These are phyloP conservation scores for Russula vinacea DNA, from an alignment of 768 basidiomycete species.

Conservation along the genomic window DNA sequence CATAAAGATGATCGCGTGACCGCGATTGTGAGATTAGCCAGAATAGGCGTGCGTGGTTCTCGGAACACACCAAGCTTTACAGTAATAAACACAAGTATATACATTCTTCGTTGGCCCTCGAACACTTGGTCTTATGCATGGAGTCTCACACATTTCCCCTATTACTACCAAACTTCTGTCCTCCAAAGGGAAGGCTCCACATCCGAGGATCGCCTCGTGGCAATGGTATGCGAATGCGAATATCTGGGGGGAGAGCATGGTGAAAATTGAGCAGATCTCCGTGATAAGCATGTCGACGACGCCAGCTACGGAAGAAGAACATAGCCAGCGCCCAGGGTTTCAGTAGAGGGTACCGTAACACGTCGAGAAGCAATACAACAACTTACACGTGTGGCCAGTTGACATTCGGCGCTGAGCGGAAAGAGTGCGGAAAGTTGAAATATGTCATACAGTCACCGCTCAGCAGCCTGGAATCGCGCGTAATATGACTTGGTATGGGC, in stretches of 20 bases:
- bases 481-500: conserved; percentile 82
- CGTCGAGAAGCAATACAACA: neutral
- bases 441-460: conserved; percentile 17
- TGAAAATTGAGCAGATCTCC: neutral
- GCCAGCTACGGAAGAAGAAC: conserved; percentile 1
- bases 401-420: neutral
- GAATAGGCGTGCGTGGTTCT: too few relatives aligned
- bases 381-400: neutral
- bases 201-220: neutral
- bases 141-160: neutral
- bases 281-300: conserved; percentile 3
- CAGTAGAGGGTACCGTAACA: neutral
- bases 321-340: neutral
- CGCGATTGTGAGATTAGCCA: neutral
- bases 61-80: neutral
- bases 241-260: neutral
- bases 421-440: neutral
- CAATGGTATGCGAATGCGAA: neutral
- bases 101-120: neutral
- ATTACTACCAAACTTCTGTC: neutral
- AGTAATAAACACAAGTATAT: neutral
- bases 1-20: neutral
- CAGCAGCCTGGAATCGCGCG: conserved; percentile 68
- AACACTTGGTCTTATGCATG: neutral
- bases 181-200: neutral